Percentiles rank a stretch among this genome's conserved stretches.
phyloP scores from a whole-genome alignment of 495 filamentous ascomycete species.

The Polyplosphaeria fusca region DNA sequence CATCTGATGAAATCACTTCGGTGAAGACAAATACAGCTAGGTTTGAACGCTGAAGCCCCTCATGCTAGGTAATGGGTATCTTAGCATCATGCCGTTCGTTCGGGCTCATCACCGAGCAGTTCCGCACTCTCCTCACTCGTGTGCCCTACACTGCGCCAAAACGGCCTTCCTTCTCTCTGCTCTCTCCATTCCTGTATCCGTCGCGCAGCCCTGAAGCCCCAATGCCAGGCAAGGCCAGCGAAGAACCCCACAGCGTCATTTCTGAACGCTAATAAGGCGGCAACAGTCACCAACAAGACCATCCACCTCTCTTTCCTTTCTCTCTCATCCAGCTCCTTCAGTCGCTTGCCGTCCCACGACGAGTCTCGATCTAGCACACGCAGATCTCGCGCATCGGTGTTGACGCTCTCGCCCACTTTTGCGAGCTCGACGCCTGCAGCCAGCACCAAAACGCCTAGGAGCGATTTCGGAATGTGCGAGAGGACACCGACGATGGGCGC shows the following conservation, averaged over 20 bases:
- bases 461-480: conserved; percentile 62
- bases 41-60: too few species aligned
- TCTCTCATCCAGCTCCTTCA: conserved; percentile 50
- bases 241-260: conserved; percentile 86
- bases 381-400: conserved; percentile 66
- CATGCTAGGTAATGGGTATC: too few species aligned
- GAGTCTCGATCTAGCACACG: conserved; percentile 43
- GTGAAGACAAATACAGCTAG: too few species aligned
- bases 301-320: conserved; percentile 71
- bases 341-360: conserved; percentile 13
- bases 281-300: conserved; percentile 84
- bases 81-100: too few species aligned
- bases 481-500: conserved; percentile 60
- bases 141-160: conserved; percentile 17
- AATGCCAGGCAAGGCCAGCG: conserved; percentile 72
- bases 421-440: conserved; percentile 83
- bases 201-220: conserved; percentile 35
- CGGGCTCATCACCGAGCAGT: conserved; percentile 10
- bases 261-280: conserved; percentile 74
- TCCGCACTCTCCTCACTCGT: conserved; percentile 8
- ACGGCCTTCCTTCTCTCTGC: conserved; percentile 4
- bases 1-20: too few species aligned
- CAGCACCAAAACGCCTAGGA: conserved; percentile 84
- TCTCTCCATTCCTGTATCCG: conserved; percentile 17
- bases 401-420: conserved; percentile 77